Percentiles rank a stretch among this genome's conserved stretches.
These are phyloP conservation scores for Hymenoscyphus repandus DNA, from an alignment of 2,329 filamentous ascomycete species.

Conservation along the genomic window DNA sequence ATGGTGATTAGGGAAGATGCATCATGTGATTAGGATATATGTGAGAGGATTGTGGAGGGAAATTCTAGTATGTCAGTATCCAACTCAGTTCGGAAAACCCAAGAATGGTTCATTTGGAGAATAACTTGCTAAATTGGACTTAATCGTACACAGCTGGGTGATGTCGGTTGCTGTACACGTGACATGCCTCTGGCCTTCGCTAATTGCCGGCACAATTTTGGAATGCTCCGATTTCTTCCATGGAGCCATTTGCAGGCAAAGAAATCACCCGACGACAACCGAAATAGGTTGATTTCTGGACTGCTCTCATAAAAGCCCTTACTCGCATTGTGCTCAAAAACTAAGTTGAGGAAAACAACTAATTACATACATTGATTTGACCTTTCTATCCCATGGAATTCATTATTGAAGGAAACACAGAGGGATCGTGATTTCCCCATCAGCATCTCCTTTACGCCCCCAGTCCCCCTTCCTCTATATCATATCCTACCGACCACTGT, in stretches of 20 bases:
- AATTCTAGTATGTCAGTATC: too few relatives aligned
- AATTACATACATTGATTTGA: constrained; percentile 6
- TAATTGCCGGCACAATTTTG: too few relatives aligned
- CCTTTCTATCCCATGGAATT: constrained; percentile 17
- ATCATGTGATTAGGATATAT: too few relatives aligned
- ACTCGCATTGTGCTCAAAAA: neutral
- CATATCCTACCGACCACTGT: neutral
- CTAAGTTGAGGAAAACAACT: neutral
- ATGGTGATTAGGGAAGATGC: too few relatives aligned
- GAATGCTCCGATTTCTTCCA: too few relatives aligned
- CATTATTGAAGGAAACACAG: constrained; percentile 20
- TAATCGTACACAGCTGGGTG: too few relatives aligned
- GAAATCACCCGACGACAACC: neutral
- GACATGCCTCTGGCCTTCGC: too few relatives aligned
- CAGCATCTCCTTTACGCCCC: constrained; percentile 5
- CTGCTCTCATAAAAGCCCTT: neutral
- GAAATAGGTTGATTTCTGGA: neutral
- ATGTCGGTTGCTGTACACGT: too few relatives aligned
- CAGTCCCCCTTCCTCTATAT: neutral
- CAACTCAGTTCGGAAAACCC: too few relatives aligned
- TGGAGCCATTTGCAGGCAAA: neutral
- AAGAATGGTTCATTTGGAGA: too few relatives aligned
- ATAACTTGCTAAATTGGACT: too few relatives aligned
- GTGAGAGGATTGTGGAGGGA: too few relatives aligned
- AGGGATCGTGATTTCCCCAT: constrained; percentile 3